Evolutionary conservation across 2,329 filamentous ascomycete genomes (phyloP).

Genomic region (Neonectria coccinea): DNA sequence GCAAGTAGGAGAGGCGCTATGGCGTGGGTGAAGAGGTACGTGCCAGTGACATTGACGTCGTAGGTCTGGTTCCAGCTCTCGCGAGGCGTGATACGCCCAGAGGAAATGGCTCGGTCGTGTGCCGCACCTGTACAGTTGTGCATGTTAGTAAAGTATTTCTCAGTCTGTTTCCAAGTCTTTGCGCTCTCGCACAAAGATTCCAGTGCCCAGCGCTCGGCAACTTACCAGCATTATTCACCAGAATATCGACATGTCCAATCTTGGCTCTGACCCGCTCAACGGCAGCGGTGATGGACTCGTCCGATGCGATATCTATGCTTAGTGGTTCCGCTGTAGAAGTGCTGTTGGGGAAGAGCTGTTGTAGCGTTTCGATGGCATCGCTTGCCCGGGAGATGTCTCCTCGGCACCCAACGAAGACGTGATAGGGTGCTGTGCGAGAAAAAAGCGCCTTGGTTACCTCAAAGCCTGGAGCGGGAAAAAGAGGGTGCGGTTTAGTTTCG

Average conservation of each 20-base stretch:
- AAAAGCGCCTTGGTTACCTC: background rate
- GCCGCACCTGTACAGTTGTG: background rate
- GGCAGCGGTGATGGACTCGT: background rate
- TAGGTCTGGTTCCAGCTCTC: background rate
- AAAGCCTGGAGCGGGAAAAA: background rate
- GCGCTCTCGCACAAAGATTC: background rate
- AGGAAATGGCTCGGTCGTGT: background rate
- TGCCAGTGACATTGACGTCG: conserved; percentile 1
- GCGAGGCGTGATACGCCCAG: background rate
- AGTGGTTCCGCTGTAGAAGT: background rate
- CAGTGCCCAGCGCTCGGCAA: background rate
- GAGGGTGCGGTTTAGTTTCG: background rate
- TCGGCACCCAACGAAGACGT: background rate
- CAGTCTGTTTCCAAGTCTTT: background rate
- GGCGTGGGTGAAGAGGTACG: background rate
- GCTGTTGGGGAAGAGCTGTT: background rate
- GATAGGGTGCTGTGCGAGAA: background rate
- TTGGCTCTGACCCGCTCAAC: background rate
- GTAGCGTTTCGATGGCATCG: background rate
- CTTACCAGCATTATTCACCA: background rate
- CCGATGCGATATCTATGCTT: background rate
- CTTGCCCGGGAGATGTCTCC: conserved; percentile 1
- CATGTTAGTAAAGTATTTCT: background rate
- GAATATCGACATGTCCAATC: background rate
- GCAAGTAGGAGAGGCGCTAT: background rate